Evolutionary conservation across 306 rosid species (phyloP), one percentile per base, ranked within the genome.

Genomic region (Cyamopsis tetragonoloba): DNA sequence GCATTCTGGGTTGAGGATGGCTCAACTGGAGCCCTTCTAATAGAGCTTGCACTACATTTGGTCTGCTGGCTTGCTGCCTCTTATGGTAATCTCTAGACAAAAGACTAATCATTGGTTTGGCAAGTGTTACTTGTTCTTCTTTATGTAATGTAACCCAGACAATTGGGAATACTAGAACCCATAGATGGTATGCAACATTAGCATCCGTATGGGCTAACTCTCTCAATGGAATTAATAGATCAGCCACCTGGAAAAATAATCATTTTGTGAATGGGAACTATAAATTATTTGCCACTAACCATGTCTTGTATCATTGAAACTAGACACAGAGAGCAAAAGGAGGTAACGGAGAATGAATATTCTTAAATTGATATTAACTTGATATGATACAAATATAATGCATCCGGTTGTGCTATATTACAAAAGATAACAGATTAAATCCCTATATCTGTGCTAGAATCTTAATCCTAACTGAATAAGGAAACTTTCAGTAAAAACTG

Each of bases 1-100:
- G 99, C 95, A 95, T 95, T 79, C 99, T 86, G 28, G 97, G 99
- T 77, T 95, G 99, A 64, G 99, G 99, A 77, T 88, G 97, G 82
- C 99, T 95, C 83, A 95, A 80, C 78, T 95, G 99, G 72, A 95
- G 97, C 74, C 99, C 99, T 85, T 95, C 99, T 51, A 95, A 68
- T 60, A 95, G 95, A 60, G 99, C 99, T 84, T 95, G 99, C 63
- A 95, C 99, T 53, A 95, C 99, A 80, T 95, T 95, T 60, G 99
- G 99, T 74, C 99, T 85, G 76, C 53, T 82, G 70, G 88, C 89
- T 81, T 86, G 91, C 89, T 95, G 99, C 84, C 81, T 95, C 85
- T 86, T 95, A 44, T 95, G 99, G 74, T 88, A 88, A 74, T 95
- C 99, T 80, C 88, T 88, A 54, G 99, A 95, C 49, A 95, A 81